phyloP scores from a whole-genome alignment of 441 rosid genomes.

The Geranium incanum region DNA sequence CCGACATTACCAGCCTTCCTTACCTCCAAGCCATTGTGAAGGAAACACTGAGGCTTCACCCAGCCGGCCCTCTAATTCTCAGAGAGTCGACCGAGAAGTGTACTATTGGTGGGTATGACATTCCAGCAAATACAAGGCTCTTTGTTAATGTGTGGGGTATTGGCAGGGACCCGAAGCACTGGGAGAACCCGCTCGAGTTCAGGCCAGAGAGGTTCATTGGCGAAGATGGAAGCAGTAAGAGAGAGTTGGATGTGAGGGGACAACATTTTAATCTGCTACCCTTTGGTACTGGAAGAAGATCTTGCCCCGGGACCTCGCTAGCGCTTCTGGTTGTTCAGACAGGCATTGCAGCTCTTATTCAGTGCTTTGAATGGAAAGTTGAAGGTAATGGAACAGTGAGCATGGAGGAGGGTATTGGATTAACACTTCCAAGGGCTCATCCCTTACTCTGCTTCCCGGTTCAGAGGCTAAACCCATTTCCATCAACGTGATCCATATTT shows the following conservation, averaged over 20 bases:
- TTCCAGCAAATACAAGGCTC: constrained; percentile 36
- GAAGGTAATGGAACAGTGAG: constrained; percentile 27
- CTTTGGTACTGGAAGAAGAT: constrained; percentile 48
- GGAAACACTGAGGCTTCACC: constrained; percentile 45
- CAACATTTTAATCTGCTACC: constrained; percentile 39
- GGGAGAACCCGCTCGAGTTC: constrained; percentile 42
- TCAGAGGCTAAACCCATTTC: constrained; percentile 29
- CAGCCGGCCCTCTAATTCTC: constrained; percentile 36
- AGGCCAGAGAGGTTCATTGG: constrained; percentile 36
- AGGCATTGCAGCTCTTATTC: constrained; percentile 48
- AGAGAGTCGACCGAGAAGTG: constrained; percentile 31
- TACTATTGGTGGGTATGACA: constrained; percentile 32
- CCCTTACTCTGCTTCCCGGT: constrained; percentile 38
- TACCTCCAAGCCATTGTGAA: constrained; percentile 42
- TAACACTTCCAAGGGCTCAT: constrained; percentile 46
- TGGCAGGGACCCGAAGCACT: constrained; percentile 38
- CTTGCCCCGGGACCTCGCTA: constrained; percentile 42
- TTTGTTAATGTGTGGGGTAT: constrained; percentile 51
- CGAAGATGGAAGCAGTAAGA: constrained; percentile 16
- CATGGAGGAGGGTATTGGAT: constrained; percentile 50
- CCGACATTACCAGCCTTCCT: constrained; percentile 33
- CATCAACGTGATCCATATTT: constrained; percentile 12
- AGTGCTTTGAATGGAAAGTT: constrained; percentile 60
- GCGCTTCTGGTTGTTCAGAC: constrained; percentile 43
- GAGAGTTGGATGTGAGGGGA: constrained; percentile 33